Evolutionary conservation across 371 early-diverging fungal genomes (phyloP).

Genomic region (Mortierella sp.): DNA sequence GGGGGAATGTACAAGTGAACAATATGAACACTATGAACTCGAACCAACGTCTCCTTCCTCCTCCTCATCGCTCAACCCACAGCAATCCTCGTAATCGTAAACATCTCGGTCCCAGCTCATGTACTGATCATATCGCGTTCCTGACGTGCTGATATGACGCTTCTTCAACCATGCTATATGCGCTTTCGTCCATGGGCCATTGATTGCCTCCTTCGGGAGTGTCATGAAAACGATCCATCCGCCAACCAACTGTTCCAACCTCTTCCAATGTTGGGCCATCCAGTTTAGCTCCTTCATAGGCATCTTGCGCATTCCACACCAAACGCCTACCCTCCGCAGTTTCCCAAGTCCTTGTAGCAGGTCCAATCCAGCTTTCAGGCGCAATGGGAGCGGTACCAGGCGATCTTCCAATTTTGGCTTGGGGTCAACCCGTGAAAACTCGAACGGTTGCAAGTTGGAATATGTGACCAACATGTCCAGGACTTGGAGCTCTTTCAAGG

Average conservation of each 20-base stretch:
- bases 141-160: neutral
- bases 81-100: neutral
- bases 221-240: neutral
- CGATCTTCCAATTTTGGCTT: neutral
- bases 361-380: conserved; percentile 2
- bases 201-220: too few species aligned
- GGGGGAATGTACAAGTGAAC: too few species aligned
- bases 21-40: too few species aligned
- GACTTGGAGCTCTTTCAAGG: neutral
- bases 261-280: conserved; percentile 5
- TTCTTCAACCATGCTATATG: neutral
- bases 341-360: neutral
- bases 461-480: conserved; percentile 2
- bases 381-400: conserved; percentile 1
- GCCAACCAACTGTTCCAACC: neutral
- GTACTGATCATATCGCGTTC: neutral
- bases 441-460: neutral
- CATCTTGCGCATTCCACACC: neutral
- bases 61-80: neutral
- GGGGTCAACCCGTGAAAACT: too few species aligned
- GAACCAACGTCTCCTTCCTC: neutral
- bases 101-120: neutral
- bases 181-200: neutral
- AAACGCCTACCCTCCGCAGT: neutral
- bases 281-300: neutral